phyloP scores from a whole-genome alignment of 768 basidiomycete genomes.

The Melanogaster broomeanus region DNA sequence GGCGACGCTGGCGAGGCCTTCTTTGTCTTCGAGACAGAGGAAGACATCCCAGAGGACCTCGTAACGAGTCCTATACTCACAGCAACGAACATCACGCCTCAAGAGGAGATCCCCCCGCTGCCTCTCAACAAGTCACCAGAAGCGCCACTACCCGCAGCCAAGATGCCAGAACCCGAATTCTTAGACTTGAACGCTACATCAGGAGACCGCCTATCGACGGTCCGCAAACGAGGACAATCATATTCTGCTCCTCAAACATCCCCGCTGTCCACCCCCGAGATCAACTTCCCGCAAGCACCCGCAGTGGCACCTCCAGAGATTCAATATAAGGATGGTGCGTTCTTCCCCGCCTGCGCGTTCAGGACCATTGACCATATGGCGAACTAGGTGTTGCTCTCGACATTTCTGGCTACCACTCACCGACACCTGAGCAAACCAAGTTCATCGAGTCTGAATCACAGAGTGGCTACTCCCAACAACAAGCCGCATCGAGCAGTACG shows the following conservation, averaged over 20 bases:
- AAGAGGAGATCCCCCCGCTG: slow-evolving; percentile 31
- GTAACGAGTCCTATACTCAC: slow-evolving; percentile 90
- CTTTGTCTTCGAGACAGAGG: slow-evolving; percentile 97
- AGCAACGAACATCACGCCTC: slow-evolving; percentile 44
- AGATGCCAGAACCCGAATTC: slow-evolving; percentile 70
- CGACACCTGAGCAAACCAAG: slow-evolving; percentile 2
- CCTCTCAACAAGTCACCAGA: slow-evolving; percentile 18
- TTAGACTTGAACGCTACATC: slow-evolving; percentile 71
- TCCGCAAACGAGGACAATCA: slow-evolving; percentile 25
- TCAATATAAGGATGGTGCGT: slow-evolving; percentile 59
- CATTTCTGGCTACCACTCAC: slow-evolving; percentile 74
- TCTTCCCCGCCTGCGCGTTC: slow-evolving; percentile 1
- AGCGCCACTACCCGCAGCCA: slow-evolving; percentile 6
- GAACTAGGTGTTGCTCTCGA: slow-evolving; percentile 75
- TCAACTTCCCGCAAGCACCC: slow-evolving; percentile 43
- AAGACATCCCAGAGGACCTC: slow-evolving; percentile 89
- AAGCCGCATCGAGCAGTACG: slow-evolving; percentile 5
- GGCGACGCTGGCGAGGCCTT: slow-evolving; percentile 99
- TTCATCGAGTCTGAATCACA: slow-evolving; percentile 1
- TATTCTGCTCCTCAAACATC: slow-evolving; percentile 33
- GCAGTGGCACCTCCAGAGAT: slow-evolving; percentile 54
- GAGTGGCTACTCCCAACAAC: slow-evolving; percentile 22
- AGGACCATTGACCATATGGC: slow-evolving; percentile 3
- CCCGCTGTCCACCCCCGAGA: slow-evolving; percentile 46
- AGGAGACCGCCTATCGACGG: slow-evolving; percentile 12